These are phyloP conservation scores for Silene latifolia DNA, from an alignment of 148 eudicot species.

Conservation along the genomic window DNA sequence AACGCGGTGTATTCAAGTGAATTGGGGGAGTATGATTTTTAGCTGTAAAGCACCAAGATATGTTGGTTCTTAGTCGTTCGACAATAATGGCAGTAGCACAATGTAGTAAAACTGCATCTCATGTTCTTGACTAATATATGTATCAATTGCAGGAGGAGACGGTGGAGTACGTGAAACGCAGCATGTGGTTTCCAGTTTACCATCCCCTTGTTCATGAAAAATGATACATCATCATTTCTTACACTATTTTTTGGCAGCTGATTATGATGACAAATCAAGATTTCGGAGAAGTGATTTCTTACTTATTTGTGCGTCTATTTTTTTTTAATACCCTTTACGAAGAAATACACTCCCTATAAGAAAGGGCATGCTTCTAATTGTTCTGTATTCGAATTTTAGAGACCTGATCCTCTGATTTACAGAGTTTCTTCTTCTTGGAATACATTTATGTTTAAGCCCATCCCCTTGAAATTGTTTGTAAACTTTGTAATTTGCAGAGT, in stretches of 20 bases:
- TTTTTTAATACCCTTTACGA: too few species aligned
- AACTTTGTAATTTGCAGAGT: background rate
- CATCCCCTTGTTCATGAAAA: slow-evolving; percentile 88
- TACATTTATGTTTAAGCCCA: background rate
- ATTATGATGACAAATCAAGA: too few species aligned
- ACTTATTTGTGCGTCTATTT: too few species aligned
- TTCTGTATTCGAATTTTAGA: too few species aligned
- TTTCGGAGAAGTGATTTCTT: too few species aligned
- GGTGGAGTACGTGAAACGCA: slow-evolving; percentile 51
- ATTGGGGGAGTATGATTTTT: too few species aligned
- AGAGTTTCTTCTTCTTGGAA: background rate
- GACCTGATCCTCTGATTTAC: too few species aligned
- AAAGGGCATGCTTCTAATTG: too few species aligned
- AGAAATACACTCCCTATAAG: too few species aligned
- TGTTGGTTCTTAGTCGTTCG: background rate
- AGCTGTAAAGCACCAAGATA: background rate
- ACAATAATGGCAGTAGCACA: background rate
- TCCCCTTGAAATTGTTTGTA: too few species aligned
- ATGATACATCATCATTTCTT: slow-evolving; percentile 25
- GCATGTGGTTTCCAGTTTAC: slow-evolving; percentile 93
- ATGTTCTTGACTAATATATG: background rate
- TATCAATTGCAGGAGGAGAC: slow-evolving; percentile 62
- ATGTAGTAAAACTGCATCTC: background rate
- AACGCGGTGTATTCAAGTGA: too few species aligned
- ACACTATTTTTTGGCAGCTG: background rate